These are phyloP conservation scores for Sugiyamaella marilandica DNA, from an alignment of 805 yeast genomes.

Conservation along the genomic window DNA sequence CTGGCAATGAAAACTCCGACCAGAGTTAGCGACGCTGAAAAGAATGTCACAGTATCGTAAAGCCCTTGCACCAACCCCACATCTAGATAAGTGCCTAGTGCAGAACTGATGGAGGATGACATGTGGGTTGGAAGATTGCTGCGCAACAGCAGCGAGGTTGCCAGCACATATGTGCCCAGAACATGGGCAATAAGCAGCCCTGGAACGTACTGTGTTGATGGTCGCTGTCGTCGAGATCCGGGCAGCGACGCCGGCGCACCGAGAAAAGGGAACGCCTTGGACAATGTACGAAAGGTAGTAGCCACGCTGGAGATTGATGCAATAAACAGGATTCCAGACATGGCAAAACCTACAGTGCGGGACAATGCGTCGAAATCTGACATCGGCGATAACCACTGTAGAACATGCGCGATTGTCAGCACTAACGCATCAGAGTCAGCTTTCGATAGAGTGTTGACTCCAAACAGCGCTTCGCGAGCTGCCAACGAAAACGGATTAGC, in stretches of 20 bases:
- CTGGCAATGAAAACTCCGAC: conserved; percentile 25
- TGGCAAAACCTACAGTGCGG: conserved; percentile 36
- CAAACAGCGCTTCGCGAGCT: neutral
- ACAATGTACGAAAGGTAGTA: conserved; percentile 30
- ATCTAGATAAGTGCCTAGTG: conserved; percentile 38
- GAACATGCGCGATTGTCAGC: conserved; percentile 23
- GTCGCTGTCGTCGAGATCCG: neutral
- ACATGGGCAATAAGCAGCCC: conserved; percentile 34
- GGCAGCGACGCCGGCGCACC: conserved; percentile 7
- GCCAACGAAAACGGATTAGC: conserved; percentile 25
- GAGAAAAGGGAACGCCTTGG: conserved; percentile 29
- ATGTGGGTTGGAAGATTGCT: conserved; percentile 37
- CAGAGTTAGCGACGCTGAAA: conserved; percentile 29
- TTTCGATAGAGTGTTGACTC: neutral
- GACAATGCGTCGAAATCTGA: conserved; percentile 34
- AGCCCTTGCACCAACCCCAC: conserved; percentile 35
- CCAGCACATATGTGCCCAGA: conserved; percentile 36
- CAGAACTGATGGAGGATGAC: conserved; percentile 38
- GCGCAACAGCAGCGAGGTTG: conserved; percentile 39
- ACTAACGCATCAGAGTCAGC: conserved; percentile 25
- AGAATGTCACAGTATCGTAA: conserved; percentile 35
- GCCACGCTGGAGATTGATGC: conserved; percentile 36
- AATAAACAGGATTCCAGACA: conserved; percentile 36
- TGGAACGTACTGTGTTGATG: conserved; percentile 9
- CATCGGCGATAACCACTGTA: conserved; percentile 11